Percentiles rank a stretch among this genome's conserved stretches.
phyloP scores from a whole-genome alignment of 805 yeast genomes.

The Pichia thaimueangensis region DNA sequence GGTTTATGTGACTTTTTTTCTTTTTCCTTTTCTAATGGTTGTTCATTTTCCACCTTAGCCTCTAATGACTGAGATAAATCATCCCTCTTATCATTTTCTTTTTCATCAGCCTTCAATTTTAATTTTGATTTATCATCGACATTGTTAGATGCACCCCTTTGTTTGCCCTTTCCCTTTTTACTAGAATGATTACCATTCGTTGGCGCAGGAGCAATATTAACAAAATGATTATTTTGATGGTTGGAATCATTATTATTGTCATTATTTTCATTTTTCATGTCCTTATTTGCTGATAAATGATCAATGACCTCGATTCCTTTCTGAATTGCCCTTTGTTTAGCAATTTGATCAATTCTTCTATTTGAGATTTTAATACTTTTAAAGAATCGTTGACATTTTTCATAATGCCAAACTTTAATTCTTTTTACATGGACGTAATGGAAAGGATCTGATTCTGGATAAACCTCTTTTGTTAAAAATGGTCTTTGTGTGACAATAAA shows the following conservation, averaged over 20 bases:
- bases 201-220: constrained; percentile 12
- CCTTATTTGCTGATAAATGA: not conserved
- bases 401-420: constrained; percentile 56
- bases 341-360: constrained; percentile 30
- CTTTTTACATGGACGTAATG: constrained; percentile 38
- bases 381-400: constrained; percentile 49
- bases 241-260: not conserved
- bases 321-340: constrained; percentile 11
- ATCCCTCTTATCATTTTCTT: not conserved
- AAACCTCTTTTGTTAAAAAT: constrained; percentile 31
- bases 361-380: constrained; percentile 41
- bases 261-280: not conserved
- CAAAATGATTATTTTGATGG: not conserved
- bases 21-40: constrained; percentile 2
- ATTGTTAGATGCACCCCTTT: not conserved
- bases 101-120: not conserved
- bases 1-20: constrained; percentile 5
- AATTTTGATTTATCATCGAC: not conserved
- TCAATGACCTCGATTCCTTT: constrained; percentile 4
- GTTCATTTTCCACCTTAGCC: not conserved
- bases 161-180: not conserved
- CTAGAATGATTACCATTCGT: not conserved
- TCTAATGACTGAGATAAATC: not conserved
- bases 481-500: constrained; percentile 43
- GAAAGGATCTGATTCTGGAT: constrained; percentile 41